Evolutionary conservation across 2,329 filamentous ascomycete genomes (phyloP).

Genomic region (Fusarium sambucinum): DNA sequence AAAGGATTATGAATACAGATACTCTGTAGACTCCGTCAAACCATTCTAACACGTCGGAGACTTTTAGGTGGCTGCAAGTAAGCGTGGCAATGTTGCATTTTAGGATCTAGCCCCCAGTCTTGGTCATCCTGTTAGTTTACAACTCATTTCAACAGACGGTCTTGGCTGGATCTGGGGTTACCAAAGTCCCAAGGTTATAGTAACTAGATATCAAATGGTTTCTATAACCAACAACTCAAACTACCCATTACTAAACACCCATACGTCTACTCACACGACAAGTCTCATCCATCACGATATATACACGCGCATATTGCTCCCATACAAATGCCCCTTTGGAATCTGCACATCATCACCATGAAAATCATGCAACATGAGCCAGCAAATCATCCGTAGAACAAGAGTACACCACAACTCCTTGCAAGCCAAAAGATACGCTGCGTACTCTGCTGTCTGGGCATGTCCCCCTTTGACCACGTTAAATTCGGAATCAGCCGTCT

Average conservation of each 20-base stretch:
- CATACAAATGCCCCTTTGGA: conserved; percentile 10
- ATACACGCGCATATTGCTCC: conserved; percentile 14
- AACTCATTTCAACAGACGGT: background rate
- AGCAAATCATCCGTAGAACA: conserved; percentile 21
- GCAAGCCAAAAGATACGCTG: background rate
- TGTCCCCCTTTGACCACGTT: conserved; percentile 5
- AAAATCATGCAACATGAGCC: conserved; percentile 22
- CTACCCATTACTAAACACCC: background rate
- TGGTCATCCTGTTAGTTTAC: background rate
- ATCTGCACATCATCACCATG: conserved; percentile 15
- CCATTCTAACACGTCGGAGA: background rate
- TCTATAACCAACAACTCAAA: background rate
- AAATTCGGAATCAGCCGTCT: conserved; percentile 13
- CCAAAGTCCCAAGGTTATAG: background rate
- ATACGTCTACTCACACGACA: background rate
- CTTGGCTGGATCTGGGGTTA: background rate
- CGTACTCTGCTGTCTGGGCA: conserved; percentile 10
- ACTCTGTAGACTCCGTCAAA: background rate
- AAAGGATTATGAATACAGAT: background rate
- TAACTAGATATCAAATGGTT: background rate
- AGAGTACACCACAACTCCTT: conserved; percentile 17
- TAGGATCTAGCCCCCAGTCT: background rate
- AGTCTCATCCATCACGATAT: background rate
- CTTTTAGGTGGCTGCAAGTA: background rate
- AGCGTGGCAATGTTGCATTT: conserved; percentile 3